These are phyloP conservation scores for Saitozyma podzolica DNA, from an alignment of 768 basidiomycete species.

Conservation along the genomic window DNA sequence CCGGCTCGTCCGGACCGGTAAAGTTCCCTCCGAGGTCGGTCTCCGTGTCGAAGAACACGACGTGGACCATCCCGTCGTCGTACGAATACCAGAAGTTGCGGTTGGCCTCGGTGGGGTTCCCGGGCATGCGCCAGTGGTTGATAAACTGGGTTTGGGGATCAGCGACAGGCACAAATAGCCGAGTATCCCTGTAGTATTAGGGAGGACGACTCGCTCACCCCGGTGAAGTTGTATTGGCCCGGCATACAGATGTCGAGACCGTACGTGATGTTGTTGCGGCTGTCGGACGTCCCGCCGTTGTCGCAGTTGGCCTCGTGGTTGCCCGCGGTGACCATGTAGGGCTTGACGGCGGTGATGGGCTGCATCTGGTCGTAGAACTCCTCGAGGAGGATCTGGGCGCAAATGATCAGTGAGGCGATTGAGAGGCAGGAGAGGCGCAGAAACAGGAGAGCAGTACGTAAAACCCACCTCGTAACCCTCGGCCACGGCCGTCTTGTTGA, in stretches of 20 bases:
- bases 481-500: conserved; percentile 9
- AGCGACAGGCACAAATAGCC: neutral
- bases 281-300: conserved; percentile 11
- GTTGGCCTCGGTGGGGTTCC: neutral
- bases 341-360: conserved; percentile 23
- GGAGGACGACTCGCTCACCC: no score
- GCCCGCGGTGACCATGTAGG: conserved; percentile 45
- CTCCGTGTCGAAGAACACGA: conserved; percentile 16
- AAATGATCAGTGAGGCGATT: no score
- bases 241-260: conserved; percentile 11
- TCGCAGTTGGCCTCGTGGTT: conserved; percentile 44
- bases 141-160: neutral
- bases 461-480: conserved; percentile 12
- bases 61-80: conserved; percentile 21
- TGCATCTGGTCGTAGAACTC: conserved; percentile 22
- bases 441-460: no score
- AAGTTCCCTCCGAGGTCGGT: conserved; percentile 15
- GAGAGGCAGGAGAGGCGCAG: no score
- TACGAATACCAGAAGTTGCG: conserved; percentile 15
- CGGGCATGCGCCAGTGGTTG: conserved; percentile 1
- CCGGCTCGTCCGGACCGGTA: conserved; percentile 10
- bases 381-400: conserved; percentile 7
- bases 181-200: conserved; percentile 1
- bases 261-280: conserved; percentile 14
- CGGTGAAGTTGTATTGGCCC: conserved; percentile 19